phyloP scores from a whole-genome alignment of 768 basidiomycete species.

The Kwoniella europaea region DNA sequence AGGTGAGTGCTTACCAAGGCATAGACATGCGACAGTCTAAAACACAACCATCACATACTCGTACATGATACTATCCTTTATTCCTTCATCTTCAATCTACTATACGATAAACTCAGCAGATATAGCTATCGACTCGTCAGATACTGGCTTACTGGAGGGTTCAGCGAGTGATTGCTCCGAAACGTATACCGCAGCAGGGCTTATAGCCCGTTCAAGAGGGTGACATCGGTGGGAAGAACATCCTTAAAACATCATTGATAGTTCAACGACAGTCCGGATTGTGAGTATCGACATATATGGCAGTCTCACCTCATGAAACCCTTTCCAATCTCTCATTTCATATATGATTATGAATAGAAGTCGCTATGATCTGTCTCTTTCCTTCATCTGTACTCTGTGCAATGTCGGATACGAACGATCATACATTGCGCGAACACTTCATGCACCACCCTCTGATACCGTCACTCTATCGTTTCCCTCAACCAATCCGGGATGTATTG shows the following conservation, averaged over 20 bases:
- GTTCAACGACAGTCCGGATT: too few relatives aligned
- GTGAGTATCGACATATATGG: too few relatives aligned
- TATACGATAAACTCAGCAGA: too few relatives aligned
- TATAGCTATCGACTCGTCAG: neutral
- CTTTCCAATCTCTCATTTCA: neutral
- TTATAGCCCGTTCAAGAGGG: neutral
- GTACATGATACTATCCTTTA: neutral
- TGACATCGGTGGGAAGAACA: neutral
- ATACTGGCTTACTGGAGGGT: neutral
- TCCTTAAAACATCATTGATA: too few relatives aligned
- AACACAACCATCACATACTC: neutral
- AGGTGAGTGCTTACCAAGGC: neutral
- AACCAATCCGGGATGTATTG: too few relatives aligned
- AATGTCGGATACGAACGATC: slow-evolving; percentile 9
- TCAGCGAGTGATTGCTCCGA: neutral
- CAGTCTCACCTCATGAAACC: neutral
- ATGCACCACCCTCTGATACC: slow-evolving; percentile 49
- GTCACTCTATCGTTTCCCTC: too few relatives aligned
- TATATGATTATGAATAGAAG: slow-evolving; percentile 48
- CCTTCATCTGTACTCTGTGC: neutral
- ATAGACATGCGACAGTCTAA: neutral
- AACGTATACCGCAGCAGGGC: neutral
- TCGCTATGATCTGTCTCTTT: slow-evolving; percentile 35
- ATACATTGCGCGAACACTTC: slow-evolving; percentile 47
- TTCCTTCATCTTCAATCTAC: neutral